These are phyloP conservation scores for Gyrodon lividus DNA, from an alignment of 768 basidiomycete species.

Conservation along the genomic window DNA sequence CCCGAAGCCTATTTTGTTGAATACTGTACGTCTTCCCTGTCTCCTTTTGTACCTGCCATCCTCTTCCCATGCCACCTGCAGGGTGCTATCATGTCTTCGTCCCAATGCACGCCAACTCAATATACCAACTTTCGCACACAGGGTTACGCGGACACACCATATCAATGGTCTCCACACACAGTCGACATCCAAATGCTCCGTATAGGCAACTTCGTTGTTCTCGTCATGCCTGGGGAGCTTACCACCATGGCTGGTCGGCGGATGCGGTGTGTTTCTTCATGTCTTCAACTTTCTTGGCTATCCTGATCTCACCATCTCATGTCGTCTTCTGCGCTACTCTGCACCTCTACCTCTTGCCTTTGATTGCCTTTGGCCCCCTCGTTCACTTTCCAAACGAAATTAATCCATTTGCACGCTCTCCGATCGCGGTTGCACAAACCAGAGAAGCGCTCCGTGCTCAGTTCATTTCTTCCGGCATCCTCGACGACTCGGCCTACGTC, in stretches of 20 bases:
- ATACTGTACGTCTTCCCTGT: conserved; percentile 45
- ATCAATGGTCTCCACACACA: conserved; percentile 71
- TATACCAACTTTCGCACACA: conserved; percentile 21
- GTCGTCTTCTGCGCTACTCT: too few relatives aligned
- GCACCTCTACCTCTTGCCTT: too few relatives aligned
- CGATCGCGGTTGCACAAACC: neutral
- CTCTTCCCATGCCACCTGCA: neutral
- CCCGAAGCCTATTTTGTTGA: conserved; percentile 78
- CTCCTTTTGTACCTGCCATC: neutral
- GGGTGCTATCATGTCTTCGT: too few relatives aligned
- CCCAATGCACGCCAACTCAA: too few relatives aligned
- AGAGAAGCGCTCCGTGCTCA: conserved; percentile 67
- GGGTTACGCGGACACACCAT: conserved; percentile 68
- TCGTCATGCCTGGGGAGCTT: conserved; percentile 75
- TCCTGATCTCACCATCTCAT: conserved; percentile 7
- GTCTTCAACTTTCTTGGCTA: neutral
- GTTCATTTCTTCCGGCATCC: conserved; percentile 60
- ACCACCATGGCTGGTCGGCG: conserved; percentile 83
- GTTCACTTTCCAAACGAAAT: too few relatives aligned
- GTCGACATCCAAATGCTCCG: conserved; percentile 79
- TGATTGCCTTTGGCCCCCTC: too few relatives aligned
- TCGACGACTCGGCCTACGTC: conserved; percentile 70
- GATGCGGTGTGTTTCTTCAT: conserved; percentile 51
- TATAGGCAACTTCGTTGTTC: conserved; percentile 71
- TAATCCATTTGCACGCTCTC: too few relatives aligned